phyloP scores from a whole-genome alignment of 768 basidiomycete species.

The Boletus bicolor region DNA sequence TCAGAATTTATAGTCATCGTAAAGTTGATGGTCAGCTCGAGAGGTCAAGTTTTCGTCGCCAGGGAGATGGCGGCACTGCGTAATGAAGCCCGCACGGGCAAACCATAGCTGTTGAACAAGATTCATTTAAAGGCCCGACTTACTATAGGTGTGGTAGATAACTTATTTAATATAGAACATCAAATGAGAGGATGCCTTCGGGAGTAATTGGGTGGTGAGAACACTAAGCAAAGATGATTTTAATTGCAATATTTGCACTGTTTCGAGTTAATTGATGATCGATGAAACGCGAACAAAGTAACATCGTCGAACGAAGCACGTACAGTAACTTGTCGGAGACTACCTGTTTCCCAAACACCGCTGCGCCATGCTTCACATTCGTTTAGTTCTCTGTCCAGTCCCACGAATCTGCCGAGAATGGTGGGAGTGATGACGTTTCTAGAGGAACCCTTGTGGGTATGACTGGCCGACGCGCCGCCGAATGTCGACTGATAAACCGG shows the following conservation, averaged over 20 bases:
- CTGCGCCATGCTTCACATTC: neutral
- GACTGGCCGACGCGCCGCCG: neutral
- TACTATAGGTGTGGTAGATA: neutral
- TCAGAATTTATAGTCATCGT: neutral
- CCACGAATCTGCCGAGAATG: slow-evolving; percentile 18
- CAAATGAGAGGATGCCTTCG: too few species aligned
- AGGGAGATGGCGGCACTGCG: too few species aligned
- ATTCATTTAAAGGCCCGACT: neutral
- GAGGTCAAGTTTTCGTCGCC: neutral
- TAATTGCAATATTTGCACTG: neutral
- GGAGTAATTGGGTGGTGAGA: neutral
- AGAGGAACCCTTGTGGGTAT: slow-evolving; percentile 21
- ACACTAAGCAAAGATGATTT: too few species aligned
- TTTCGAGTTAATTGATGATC: neutral
- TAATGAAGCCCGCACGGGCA: too few species aligned
- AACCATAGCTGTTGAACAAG: too few species aligned
- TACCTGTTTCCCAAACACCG: neutral
- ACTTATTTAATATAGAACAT: neutral
- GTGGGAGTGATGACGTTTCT: slow-evolving; percentile 21
- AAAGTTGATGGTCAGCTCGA: neutral
- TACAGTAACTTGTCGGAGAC: slow-evolving; percentile 1
- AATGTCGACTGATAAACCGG: too few species aligned
- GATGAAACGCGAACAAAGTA: too few species aligned
- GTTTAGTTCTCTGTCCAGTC: neutral
- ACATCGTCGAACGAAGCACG: slow-evolving; percentile 1